Percentiles rank a stretch among this genome's conserved stretches.
phyloP scores from a whole-genome alignment of 208 protist species.

The Leishmania amazonensis region DNA sequence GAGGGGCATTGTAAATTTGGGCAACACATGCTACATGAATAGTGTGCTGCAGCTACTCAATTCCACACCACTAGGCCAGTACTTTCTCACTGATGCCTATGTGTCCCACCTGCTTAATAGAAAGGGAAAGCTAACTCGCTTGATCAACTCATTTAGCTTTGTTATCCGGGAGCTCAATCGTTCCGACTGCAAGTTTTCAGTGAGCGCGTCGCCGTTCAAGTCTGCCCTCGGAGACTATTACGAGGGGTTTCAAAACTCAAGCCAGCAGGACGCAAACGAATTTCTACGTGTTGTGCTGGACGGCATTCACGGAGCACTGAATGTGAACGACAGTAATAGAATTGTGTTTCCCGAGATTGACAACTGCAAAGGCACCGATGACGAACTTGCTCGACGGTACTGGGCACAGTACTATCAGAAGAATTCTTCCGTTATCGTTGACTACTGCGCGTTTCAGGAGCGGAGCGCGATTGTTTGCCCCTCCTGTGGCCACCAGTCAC shows the following conservation, averaged over 20 bases:
- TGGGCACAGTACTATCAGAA: constrained; percentile 79
- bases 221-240: constrained; percentile 63
- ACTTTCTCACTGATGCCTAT: constrained; percentile 89
- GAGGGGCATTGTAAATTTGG: constrained; percentile 89
- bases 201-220: constrained; percentile 88
- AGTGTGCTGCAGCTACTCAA: constrained; percentile 85
- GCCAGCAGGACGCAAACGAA: constrained; percentile 93
- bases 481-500: constrained; percentile 58
- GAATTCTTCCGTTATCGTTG: constrained; percentile 95
- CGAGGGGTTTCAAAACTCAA: constrained; percentile 68
- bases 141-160: constrained; percentile 69
- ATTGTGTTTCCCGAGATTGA: constrained; percentile 54
- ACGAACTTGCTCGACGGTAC: constrained; percentile 69
- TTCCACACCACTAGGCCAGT: constrained; percentile 82
- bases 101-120: constrained; percentile 40
- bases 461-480: constrained; percentile 71
- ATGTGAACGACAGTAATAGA: constrained; percentile 50
- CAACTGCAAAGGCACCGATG: constrained; percentile 70
- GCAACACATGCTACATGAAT: constrained; percentile 95
- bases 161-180: constrained; percentile 84
- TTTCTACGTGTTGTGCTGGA: constrained; percentile 93
- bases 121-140: constrained; percentile 35
- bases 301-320: constrained; percentile 92
- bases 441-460: constrained; percentile 85
- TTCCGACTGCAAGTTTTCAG: constrained; percentile 45